Base-by-base conservation (phyloP, 1,139 yeast species). In the Candida gigantensis region DNA sequence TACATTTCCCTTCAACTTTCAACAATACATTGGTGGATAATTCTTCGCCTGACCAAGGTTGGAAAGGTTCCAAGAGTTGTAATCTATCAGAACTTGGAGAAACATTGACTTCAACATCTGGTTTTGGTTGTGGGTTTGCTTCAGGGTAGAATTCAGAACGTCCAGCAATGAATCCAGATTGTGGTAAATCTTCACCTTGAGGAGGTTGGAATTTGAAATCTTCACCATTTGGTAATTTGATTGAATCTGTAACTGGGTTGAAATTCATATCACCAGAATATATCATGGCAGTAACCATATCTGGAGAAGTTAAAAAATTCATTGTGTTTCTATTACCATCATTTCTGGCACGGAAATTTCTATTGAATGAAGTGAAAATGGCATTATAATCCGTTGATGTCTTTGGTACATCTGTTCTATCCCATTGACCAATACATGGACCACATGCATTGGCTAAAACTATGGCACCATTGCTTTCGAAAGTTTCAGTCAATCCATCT, bases 361-460 rank as follows among this genome's bases (percentile, higher is more conserved):
- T 88, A 92, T 92, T 92, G 85, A 87, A 92, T 51, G 97, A 90
- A 26, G 97, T 86, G 53, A 92, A 96, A 75, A 92, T 92, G 55
- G 98, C 87, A 83, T 90, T 90, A 36, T 62, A 64, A 41, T 77
- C 82, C 80, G 87, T 88, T 65, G 88, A 97, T 72, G 97, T 97
- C 82, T 89, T 92, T 78, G 86, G 79, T 66, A 90, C 80, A 66
- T 92, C 97, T 63, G 80, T 89, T 77, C 98, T 87, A 67, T 92
- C 97, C 98, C 98, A 92, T 79, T 92, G 98, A 67, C 98, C 98
- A 62, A 92, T 92, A 81, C 98, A 90, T 68, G 98, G 98, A 68
- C 98, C 98, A 79, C 98, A 90, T 48, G 98, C 98, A 66, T 92
- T 92, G 52, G 98, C 97, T 68, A 92, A 77, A 46, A 92, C 96